Evolutionary conservation across 73 alveolate genomes (phyloP), one percentile per base, ranked within the genome.

Genomic region (Paramecium octaurelia): DNA sequence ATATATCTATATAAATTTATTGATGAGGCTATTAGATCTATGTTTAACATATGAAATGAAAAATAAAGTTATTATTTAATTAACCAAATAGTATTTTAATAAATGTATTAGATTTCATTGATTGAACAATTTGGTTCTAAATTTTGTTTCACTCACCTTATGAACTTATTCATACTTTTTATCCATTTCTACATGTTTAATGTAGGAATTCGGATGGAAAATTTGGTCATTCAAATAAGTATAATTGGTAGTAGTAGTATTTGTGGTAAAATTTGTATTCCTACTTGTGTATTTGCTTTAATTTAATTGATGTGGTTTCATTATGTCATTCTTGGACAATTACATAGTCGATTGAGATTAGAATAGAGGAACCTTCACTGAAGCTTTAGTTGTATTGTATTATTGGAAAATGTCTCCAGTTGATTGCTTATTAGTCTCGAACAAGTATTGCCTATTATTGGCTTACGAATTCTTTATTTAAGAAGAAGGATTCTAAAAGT

Each of bases 1-100:
- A 88, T 50, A 27, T 98, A 97, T 85, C 93, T 98, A 38, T 97
- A 97, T 87, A 93, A 95, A 44, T 96, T 92, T 86, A 92, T 96
- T 48, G 92, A 95, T 42, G 86, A 88, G 38, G 93, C 93, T 11
- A 88, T 88, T 2, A 88, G 31, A 88, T 68, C 42, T 11, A 35
- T 88, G 88, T 70, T 88, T 40, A 23, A 21, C 24, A 27, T 18
- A 34, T 76, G 85, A 88, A 18, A 36, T 54, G 36, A 54, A 16
- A 23, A 54, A 54, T 54, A 54, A 54, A 27, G 31, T 27, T 54
- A 12, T 54, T 54, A 54, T 54, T 11, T 54, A 54, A 54, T 54
- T 54, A 54, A 54, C 60, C 20, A 54, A 54, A 50, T 50, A 50
- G 64, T 50, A 50, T 50, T 27, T 16, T 50, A 50, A 50, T 50